Conservation (phyloP, 108 stramenopile species). For the Cylindrotheca fusiformis region DNA sequence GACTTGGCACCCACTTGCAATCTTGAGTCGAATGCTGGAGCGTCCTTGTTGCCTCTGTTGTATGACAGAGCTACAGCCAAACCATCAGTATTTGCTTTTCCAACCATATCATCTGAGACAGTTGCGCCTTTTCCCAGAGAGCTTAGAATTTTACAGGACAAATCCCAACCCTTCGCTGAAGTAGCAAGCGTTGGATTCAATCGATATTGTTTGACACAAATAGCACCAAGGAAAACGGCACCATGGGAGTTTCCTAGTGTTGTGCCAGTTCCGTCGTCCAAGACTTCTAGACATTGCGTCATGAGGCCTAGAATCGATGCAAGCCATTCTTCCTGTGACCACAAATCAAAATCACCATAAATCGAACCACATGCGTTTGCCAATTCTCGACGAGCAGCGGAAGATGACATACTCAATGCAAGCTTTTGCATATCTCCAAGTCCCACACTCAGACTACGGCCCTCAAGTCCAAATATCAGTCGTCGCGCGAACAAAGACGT, state of each 20-base stretch:
- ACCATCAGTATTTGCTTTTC: constrained; percentile 59
- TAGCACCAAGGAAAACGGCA: constrained; percentile 61
- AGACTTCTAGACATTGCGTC: neutral
- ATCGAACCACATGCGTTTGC: constrained; percentile 48
- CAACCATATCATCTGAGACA: constrained; percentile 56
- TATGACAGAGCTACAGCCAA: constrained; percentile 60
- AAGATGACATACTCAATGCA: constrained; percentile 41
- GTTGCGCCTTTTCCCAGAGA: constrained; percentile 49
- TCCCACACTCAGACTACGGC: neutral
- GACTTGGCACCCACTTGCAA: constrained; percentile 34
- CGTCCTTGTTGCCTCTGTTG: constrained; percentile 29
- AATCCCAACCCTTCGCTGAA: constrained; percentile 27
- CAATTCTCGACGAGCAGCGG: constrained; percentile 63
- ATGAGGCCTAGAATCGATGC: constrained; percentile 21
- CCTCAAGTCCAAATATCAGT: constrained; percentile 23
- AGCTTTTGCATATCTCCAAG: constrained; percentile 4
- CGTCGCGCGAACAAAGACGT: constrained; percentile 51
- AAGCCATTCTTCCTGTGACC: constrained; percentile 24
- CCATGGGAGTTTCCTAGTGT: constrained; percentile 64
- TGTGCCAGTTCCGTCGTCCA: constrained; percentile 2
- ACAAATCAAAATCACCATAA: constrained; percentile 17
- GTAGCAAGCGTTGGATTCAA: constrained; percentile 11
- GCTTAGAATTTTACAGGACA: constrained; percentile 28
- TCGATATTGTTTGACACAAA: constrained; percentile 42
- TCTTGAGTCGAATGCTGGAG: constrained; percentile 43